Evolutionary conservation across 2,329 filamentous ascomycete genomes (phyloP).

Genomic region (Incumbomyces delicatus): DNA sequence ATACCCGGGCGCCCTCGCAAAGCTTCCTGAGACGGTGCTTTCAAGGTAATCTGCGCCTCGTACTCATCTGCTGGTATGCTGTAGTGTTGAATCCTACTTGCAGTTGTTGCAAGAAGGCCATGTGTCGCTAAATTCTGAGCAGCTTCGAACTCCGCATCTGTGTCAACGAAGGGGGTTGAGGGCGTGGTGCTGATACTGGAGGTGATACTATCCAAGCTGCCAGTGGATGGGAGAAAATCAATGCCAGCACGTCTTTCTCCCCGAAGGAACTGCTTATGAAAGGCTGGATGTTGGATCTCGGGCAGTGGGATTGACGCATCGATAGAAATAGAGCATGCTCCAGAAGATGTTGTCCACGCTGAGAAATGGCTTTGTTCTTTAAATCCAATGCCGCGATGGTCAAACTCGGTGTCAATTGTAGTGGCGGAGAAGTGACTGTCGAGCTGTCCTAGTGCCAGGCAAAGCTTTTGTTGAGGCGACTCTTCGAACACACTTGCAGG

Average conservation of each 20-base stretch:
- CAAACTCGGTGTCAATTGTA: constrained; percentile 17
- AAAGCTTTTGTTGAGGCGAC: constrained; percentile 2
- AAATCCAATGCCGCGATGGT: constrained; percentile 10
- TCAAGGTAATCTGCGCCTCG: constrained; percentile 14
- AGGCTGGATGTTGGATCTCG: not conserved
- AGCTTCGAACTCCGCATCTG: constrained; percentile 9
- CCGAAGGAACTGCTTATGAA: not conserved
- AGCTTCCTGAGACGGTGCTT: constrained; percentile 3
- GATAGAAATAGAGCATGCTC: constrained; percentile 1
- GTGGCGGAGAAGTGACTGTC: constrained; percentile 20
- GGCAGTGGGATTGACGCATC: not conserved
- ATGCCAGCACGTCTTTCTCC: constrained; percentile 17
- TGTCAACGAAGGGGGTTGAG: constrained; percentile 12
- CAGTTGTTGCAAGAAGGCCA: not conserved
- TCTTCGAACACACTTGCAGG: constrained; percentile 12
- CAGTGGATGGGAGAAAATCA: constrained; percentile 17
- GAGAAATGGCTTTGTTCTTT: constrained; percentile 34
- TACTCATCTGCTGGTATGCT: constrained; percentile 15
- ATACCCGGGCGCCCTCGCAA: not conserved
- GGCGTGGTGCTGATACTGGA: constrained; percentile 21
- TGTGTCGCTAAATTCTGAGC: not conserved
- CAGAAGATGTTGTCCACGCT: constrained; percentile 28
- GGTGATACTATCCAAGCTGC: constrained; percentile 30
- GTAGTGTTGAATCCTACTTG: constrained; percentile 15
- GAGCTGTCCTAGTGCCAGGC: constrained; percentile 9